Conservation (phyloP, 1,139 yeast species). For the Waltiozyma sp. region DNA sequence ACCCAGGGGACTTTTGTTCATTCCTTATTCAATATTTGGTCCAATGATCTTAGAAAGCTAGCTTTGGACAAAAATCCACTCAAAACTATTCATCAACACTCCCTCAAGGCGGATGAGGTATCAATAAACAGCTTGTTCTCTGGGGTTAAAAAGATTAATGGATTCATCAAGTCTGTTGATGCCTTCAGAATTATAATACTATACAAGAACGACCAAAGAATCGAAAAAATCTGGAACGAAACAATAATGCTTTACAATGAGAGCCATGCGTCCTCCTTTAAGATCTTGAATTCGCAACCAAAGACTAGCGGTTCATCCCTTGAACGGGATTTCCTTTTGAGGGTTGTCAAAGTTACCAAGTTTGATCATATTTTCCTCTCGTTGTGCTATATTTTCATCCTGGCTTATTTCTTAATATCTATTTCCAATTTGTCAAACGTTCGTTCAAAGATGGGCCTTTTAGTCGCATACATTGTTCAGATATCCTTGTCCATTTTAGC, state of each 20-base stretch:
- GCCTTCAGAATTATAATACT: slow-evolving; percentile 28
- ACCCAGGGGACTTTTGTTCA: slow-evolving; percentile 17
- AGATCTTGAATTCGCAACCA: not conserved
- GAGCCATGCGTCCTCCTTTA: not conserved
- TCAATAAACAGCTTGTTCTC: slow-evolving; percentile 25
- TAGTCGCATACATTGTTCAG: slow-evolving; percentile 51
- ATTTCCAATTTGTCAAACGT: slow-evolving; percentile 43
- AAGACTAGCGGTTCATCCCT: slow-evolving; percentile 5
- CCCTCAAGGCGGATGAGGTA: slow-evolving; percentile 4
- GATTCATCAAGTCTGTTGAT: slow-evolving; percentile 36
- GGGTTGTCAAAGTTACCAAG: slow-evolving; percentile 12
- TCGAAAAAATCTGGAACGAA: slow-evolving; percentile 16
- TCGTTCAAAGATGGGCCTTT: slow-evolving; percentile 47
- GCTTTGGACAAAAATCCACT: slow-evolving; percentile 22
- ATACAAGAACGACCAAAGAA: slow-evolving; percentile 12
- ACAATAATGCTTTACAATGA: slow-evolving; percentile 17
- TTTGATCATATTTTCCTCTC: slow-evolving; percentile 20
- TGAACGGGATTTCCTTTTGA: slow-evolving; percentile 8
- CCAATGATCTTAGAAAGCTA: slow-evolving; percentile 10
- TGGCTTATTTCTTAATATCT: slow-evolving; percentile 31
- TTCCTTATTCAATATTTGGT: slow-evolving; percentile 23
- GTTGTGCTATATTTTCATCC: slow-evolving; percentile 22
- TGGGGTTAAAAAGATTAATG: slow-evolving; percentile 36
- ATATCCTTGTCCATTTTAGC: slow-evolving; percentile 34
- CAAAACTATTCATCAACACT: slow-evolving; percentile 24